These are phyloP conservation scores for Colletotrichum filicis DNA, from an alignment of 2,329 filamentous ascomycete species.

Conservation along the genomic window DNA sequence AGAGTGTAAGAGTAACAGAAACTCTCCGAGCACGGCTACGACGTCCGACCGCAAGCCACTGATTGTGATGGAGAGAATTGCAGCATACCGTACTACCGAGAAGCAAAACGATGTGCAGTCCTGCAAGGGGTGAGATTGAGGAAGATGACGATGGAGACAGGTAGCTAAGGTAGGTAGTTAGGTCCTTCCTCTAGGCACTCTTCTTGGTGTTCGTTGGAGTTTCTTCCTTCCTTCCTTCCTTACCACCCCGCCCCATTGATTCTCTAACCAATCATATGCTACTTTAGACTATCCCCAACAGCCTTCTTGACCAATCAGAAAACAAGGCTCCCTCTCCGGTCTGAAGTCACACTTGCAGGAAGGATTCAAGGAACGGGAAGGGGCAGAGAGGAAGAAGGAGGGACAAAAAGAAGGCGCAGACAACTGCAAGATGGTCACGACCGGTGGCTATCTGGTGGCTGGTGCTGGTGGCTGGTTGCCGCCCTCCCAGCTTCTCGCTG, in stretches of 20 bases:
- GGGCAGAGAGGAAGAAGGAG: neutral
- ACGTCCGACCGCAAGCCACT: conserved; percentile 8
- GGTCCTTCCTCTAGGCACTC: neutral
- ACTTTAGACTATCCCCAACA: neutral
- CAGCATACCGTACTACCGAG: neutral
- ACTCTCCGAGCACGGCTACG: neutral
- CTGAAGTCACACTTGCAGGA: neutral
- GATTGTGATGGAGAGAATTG: neutral
- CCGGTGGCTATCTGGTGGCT: neutral
- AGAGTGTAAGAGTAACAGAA: neutral
- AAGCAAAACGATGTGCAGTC: neutral
- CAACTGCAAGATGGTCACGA: neutral
- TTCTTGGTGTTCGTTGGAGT: neutral
- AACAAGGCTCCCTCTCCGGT: neutral
- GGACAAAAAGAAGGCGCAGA: neutral
- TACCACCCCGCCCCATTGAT: neutral
- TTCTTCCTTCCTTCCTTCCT: neutral
- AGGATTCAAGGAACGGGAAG: neutral
- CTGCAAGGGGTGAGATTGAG: neutral
- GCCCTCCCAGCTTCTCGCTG: too few species aligned
- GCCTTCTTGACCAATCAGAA: neutral
- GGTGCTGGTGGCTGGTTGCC: too few species aligned
- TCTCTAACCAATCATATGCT: neutral
- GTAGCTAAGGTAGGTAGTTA: neutral
- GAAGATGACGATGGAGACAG: neutral